These are phyloP conservation scores for Daldinia sp. DNA, from an alignment of 2,329 filamentous ascomycete species.

Conservation along the genomic window DNA sequence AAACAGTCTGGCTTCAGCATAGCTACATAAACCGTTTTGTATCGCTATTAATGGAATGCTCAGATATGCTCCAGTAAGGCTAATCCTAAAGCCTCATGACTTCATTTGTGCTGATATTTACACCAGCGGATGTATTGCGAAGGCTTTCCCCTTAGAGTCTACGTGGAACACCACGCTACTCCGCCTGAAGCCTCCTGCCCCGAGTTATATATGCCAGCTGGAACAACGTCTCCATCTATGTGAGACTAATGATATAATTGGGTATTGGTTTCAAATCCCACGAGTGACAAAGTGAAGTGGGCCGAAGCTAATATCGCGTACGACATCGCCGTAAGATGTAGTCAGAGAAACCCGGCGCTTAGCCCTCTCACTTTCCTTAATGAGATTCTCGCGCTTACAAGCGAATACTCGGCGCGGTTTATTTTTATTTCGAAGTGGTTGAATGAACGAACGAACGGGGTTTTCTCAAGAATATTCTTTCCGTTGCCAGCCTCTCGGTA, in stretches of 20 bases:
- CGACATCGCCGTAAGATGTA: background rate
- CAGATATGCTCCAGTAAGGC: background rate
- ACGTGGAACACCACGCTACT: background rate
- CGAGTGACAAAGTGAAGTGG: background rate
- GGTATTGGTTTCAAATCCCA: background rate
- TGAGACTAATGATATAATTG: background rate
- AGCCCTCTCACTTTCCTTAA: background rate
- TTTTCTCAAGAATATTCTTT: constrained; percentile 14
- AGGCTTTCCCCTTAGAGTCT: background rate
- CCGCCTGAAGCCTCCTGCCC: background rate
- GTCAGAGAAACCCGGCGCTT: background rate
- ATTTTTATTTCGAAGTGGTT: background rate
- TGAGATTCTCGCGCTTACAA: background rate
- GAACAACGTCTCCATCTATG: background rate
- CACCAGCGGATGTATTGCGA: too few species aligned
- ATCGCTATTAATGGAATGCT: background rate
- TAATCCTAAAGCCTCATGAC: background rate
- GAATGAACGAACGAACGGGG: background rate
- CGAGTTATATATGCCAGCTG: background rate
- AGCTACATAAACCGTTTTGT: background rate
- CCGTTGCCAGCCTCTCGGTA: constrained; percentile 6
- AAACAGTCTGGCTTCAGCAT: background rate
- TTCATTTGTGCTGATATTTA: background rate
- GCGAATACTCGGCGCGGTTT: background rate
- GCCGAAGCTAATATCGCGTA: background rate